These are phyloP conservation scores for Voacanga thouarsii DNA, from an alignment of 257 asterid species.

Conservation along the genomic window DNA sequence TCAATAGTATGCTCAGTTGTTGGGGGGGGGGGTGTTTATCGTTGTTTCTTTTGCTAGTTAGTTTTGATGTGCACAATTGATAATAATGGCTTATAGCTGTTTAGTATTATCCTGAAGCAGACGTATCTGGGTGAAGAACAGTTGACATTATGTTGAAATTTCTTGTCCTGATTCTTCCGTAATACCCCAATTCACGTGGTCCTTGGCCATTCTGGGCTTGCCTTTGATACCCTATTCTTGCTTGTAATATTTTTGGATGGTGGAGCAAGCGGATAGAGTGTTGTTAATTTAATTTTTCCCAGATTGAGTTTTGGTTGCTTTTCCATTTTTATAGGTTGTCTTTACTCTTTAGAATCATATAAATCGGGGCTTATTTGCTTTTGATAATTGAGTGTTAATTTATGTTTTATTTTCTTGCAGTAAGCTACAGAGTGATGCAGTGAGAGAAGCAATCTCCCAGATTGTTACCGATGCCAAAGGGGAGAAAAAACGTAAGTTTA, in stretches of 20 bases:
- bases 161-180: too few relatives aligned
- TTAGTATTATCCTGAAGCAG: background rate
- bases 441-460: constrained; percentile 25
- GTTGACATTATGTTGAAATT: background rate
- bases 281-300: background rate
- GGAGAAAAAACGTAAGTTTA: constrained; percentile 22
- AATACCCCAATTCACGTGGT: too few relatives aligned
- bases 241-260: background rate
- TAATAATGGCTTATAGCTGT: background rate
- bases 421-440: constrained; percentile 37
- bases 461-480: constrained; percentile 13
- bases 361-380: background rate
- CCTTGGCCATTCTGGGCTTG: background rate
- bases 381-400: too few relatives aligned
- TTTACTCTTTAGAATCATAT: background rate
- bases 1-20: background rate
- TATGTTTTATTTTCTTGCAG: constrained; percentile 10
- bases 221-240: background rate
- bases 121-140: background rate
- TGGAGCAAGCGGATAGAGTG: background rate
- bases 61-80: background rate
- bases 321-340: too few relatives aligned
- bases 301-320: too few relatives aligned
- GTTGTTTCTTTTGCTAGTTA: background rate
- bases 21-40: background rate